Percentiles rank a stretch among this genome's conserved stretches.
These are phyloP conservation scores for Vishniacozyma victoriae DNA, from an alignment of 768 basidiomycete species.

Conservation along the genomic window DNA sequence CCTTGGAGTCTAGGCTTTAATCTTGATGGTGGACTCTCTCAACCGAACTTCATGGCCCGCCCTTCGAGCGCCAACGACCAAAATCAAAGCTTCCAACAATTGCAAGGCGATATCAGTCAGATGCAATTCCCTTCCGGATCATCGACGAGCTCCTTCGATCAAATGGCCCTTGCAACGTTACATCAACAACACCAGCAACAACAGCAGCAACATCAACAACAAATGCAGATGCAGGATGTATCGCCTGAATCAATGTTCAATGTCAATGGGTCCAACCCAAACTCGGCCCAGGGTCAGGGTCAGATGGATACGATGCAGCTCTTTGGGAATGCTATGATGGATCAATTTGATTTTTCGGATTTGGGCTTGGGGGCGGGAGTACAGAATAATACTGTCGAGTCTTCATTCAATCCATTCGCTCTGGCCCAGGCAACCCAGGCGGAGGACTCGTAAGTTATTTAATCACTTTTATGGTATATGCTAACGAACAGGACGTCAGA, in stretches of 20 bases:
- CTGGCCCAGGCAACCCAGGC: slow-evolving; percentile 40
- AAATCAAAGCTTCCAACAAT: background rate
- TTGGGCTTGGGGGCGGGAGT: slow-evolving; percentile 1
- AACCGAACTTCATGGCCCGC: background rate
- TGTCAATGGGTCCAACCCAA: background rate
- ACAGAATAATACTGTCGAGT: slow-evolving; percentile 1
- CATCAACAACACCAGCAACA: background rate
- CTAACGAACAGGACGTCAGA: slow-evolving; percentile 1
- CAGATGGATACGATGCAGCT: slow-evolving; percentile 2
- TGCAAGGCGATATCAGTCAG: background rate
- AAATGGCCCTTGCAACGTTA: background rate
- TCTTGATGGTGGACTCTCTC: background rate
- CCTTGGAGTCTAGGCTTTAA: background rate
- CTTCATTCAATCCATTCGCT: slow-evolving; percentile 44
- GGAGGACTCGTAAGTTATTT: slow-evolving; percentile 19
- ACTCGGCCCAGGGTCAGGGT: background rate
- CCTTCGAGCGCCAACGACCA: too few relatives aligned
- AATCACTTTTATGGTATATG: background rate
- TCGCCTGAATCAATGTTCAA: background rate
- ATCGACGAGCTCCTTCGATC: background rate
- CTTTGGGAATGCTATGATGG: slow-evolving; percentile 22
- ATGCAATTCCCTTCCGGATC: background rate
- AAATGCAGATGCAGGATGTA: background rate
- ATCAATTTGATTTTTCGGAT: slow-evolving; percentile 28
- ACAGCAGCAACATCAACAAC: slow-evolving; percentile 2